phyloP scores from a whole-genome alignment of 1,139 yeast species.

The Scheffersomyces titani region DNA sequence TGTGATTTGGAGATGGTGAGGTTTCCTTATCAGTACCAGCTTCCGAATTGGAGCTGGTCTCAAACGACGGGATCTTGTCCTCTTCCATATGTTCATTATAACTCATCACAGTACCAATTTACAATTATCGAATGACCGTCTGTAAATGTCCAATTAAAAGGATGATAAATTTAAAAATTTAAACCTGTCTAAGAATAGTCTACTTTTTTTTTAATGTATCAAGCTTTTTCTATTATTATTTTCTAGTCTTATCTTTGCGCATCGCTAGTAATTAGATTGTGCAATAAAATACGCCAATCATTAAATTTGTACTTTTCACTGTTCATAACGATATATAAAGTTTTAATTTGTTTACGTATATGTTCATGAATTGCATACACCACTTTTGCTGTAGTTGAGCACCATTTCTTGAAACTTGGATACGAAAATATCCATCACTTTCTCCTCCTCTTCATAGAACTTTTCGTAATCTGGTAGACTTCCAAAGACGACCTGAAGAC shows the following conservation, averaged over 20 bases:
- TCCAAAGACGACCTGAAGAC: slow-evolving; percentile 20
- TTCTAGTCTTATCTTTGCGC: not conserved
- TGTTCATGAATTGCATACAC: not conserved
- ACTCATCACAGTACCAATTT: not conserved
- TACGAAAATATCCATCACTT: slow-evolving; percentile 5
- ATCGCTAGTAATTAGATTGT: not conserved
- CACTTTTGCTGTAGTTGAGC: not conserved
- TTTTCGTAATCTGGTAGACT: slow-evolving; percentile 17
- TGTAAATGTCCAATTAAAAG: not conserved
- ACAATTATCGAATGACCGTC: not conserved
- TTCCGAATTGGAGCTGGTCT: not conserved
- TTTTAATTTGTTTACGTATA: not conserved
- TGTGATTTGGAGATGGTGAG: not conserved
- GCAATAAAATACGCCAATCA: not conserved
- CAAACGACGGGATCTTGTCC: not conserved
- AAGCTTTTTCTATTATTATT: not conserved
- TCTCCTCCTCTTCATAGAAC: slow-evolving; percentile 1
- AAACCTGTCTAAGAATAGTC: not conserved
- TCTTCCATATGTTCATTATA: not conserved
- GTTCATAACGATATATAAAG: not conserved
- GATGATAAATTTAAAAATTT: not conserved
- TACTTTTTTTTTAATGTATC: not conserved
- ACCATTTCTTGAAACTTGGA: slow-evolving; percentile 2
- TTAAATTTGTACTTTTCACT: too few relatives aligned
- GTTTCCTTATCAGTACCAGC: not conserved